Base-by-base conservation (phyloP, 257 asterid species). In the Solanum lycopersicoides region DNA sequence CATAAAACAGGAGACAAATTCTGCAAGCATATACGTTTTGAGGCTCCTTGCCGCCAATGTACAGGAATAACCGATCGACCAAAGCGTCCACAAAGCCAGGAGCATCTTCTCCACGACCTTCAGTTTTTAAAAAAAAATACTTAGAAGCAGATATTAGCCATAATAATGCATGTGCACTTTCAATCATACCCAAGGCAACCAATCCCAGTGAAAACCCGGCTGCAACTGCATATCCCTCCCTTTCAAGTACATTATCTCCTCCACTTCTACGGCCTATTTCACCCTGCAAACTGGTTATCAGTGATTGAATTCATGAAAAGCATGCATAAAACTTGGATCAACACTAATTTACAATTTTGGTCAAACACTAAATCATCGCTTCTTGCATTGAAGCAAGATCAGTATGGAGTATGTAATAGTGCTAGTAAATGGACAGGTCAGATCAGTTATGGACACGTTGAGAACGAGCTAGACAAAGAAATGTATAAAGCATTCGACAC, bases 181-280 rank as follows among this genome's bases (percentile, higher is more conserved):
- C 56, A 89, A 79, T 35, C 91, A 85, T 95, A 97, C 99, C 99
- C 90, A 97, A 93, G 74, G 97, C 97, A 89, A 97, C 98, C 88
- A 97, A 96, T 84, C 99, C 99, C 86, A 97, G 91, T 37, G 99
- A 91, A 89, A 95, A 95, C 89, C 99, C 99, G 6, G 99, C 99
- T 76, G 99, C 94, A 93, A 95, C 96, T 82, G 99, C 96, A 92
- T 97, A 97, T 47, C 99, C 99, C 93, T 97, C 99, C 93, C 99
- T 94, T 90, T 97, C 99, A 89, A 93, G 99, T 87, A 95, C 99
- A 90, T 97, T 95, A 88, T 97, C 99, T 86, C 99, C 99, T 90
- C 99, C 99, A 92, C 99, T 97, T 93, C 99, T 95, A 82, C 99
- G 99, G 63, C 99, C 98, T 69, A 97, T 95, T 92, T 97, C 99